These are phyloP conservation scores for Phytopythium ostracodes DNA, from an alignment of 352 stramenopile species.

Conservation along the genomic window DNA sequence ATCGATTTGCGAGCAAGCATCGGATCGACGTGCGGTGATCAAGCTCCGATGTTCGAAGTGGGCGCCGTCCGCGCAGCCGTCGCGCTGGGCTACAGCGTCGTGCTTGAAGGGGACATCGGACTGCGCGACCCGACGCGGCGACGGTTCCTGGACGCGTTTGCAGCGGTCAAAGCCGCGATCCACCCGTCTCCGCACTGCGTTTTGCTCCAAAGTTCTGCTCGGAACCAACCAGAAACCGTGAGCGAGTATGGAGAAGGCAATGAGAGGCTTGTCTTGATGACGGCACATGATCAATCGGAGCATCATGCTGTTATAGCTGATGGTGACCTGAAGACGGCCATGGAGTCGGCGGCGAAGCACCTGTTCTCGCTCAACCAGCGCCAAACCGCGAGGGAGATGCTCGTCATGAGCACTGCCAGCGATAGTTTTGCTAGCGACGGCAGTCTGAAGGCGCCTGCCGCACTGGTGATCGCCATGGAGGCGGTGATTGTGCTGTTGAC, in stretches of 20 bases:
- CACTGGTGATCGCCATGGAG: conserved; percentile 74
- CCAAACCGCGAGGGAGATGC: conserved; percentile 23
- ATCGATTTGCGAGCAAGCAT: not conserved
- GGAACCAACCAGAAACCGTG: conserved; percentile 27
- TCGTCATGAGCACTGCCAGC: conserved; percentile 7
- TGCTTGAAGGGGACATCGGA: conserved; percentile 75
- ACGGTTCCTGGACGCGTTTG: conserved; percentile 54
- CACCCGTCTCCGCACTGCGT: conserved; percentile 62
- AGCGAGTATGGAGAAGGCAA: not conserved
- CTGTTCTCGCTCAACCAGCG: conserved; percentile 19
- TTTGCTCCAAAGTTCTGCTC: conserved; percentile 43
- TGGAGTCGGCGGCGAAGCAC: conserved; percentile 34
- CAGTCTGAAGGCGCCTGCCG: not conserved
- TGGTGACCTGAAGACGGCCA: conserved; percentile 38
- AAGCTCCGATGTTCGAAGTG: conserved; percentile 25
- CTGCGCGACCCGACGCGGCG: conserved; percentile 55
- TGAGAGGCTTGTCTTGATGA: not conserved
- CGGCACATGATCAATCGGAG: not conserved
- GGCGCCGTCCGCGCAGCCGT: conserved; percentile 32
- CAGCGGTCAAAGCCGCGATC: conserved; percentile 58
- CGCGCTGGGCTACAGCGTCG: conserved; percentile 48
- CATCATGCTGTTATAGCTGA: conserved; percentile 23
- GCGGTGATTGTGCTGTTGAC: conserved; percentile 76
- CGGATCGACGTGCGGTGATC: not conserved
- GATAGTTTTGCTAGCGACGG: not conserved